Conservation (phyloP, 192 early-diverging fungal species). For the Linnemannia zychae region DNA sequence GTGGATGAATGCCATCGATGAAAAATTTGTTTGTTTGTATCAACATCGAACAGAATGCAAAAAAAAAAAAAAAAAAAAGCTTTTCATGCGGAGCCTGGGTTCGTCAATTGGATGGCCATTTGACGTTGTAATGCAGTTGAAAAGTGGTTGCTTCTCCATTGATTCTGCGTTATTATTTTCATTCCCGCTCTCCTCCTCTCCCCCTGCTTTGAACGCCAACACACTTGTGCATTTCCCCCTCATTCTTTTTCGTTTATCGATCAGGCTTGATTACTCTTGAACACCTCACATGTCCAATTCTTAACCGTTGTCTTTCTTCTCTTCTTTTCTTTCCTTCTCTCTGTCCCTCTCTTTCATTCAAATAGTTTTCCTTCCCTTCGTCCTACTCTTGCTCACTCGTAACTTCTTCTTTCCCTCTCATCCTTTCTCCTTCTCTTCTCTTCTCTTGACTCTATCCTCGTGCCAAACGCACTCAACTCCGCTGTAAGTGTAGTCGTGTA, state of each 20-base stretch:
- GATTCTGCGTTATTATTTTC: not conserved
- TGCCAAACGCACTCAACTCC: not conserved
- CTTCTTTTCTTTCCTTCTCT: not conserved
- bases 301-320: too few relatives aligned
- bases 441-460: not conserved
- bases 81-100: too few relatives aligned
- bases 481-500: not conserved
- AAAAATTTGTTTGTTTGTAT: too few relatives aligned
- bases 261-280: not conserved
- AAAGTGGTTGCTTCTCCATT: not conserved
- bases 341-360: too few relatives aligned
- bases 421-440: not conserved
- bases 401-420: not conserved
- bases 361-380: too few relatives aligned
- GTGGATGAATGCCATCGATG: not conserved
- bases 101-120: too few relatives aligned
- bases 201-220: not conserved
- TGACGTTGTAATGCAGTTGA: too few relatives aligned
- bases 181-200: not conserved
- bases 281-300: too few relatives aligned
- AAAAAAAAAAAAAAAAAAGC: not conserved
- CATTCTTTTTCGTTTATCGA: not conserved
- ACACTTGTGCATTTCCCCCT: not conserved
- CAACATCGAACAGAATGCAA: too few relatives aligned
- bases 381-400: too few relatives aligned